phyloP scores from a whole-genome alignment of 352 stramenopile genomes.

The Phytophthora europaea region DNA sequence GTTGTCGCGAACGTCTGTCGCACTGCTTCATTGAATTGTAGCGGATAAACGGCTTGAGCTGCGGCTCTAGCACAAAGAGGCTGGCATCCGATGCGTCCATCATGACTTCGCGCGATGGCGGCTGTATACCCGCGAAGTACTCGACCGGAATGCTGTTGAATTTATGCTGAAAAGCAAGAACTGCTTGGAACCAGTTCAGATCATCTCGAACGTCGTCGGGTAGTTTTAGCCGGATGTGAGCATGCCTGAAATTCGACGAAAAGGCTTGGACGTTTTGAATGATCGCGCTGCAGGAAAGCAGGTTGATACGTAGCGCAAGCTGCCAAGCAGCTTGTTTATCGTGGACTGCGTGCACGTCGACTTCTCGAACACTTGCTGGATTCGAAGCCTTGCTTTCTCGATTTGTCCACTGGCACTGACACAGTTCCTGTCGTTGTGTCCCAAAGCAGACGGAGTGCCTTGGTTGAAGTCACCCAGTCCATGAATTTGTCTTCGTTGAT shows the following conservation, averaged over 20 bases:
- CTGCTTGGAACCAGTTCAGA: constrained; percentile 7
- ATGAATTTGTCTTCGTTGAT: constrained; percentile 22
- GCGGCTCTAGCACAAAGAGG: background rate
- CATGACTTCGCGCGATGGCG: background rate
- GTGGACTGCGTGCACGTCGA: background rate
- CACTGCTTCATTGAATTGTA: background rate
- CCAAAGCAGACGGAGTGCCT: constrained; percentile 8
- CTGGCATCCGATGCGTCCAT: constrained; percentile 24
- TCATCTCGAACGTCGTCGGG: background rate
- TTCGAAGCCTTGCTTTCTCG: background rate
- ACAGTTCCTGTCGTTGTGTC: constrained; percentile 4
- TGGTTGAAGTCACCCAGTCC: constrained; percentile 1
- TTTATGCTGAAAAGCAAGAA: background rate
- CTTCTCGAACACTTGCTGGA: background rate
- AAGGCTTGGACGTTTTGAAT: constrained; percentile 24
- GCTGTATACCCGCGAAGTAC: background rate
- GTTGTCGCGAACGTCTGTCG: too few species aligned
- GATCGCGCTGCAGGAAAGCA: constrained; percentile 16
- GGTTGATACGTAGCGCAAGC: constrained; percentile 11
- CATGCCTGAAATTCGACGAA: background rate
- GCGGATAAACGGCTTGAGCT: background rate
- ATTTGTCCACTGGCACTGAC: constrained; percentile 4
- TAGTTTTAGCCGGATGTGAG: background rate
- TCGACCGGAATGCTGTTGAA: constrained; percentile 18
- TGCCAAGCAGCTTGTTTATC: constrained; percentile 8